phyloP scores from a whole-genome alignment of 2,329 filamentous ascomycete species.

The Hypoxylon sp. region DNA sequence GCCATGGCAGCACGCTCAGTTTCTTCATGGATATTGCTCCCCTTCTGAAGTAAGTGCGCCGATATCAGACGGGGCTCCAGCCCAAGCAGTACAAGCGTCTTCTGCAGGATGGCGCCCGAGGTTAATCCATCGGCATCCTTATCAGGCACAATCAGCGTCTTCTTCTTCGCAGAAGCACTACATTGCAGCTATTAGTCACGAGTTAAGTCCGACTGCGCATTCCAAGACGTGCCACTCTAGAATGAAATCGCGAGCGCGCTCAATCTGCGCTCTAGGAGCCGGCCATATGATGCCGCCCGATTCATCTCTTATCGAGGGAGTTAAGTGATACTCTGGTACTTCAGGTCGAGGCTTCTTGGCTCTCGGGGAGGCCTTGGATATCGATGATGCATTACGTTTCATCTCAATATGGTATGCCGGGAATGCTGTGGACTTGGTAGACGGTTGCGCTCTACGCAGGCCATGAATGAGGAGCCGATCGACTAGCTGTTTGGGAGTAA shows the following conservation, averaged over 20 bases:
- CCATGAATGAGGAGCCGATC: neutral
- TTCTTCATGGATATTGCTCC: slow-evolving; percentile 68
- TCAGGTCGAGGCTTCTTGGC: slow-evolving; percentile 48
- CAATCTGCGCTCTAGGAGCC: slow-evolving; percentile 67
- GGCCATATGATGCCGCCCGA: slow-evolving; percentile 70
- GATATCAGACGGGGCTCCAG: slow-evolving; percentile 65
- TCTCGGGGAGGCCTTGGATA: slow-evolving; percentile 33
- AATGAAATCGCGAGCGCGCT: slow-evolving; percentile 67
- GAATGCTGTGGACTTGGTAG: neutral
- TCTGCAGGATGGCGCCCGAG: slow-evolving; percentile 72
- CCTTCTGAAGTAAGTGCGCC: slow-evolving; percentile 71
- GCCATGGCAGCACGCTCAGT: slow-evolving; percentile 65
- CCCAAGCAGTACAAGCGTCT: slow-evolving; percentile 70
- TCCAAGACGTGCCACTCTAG: slow-evolving; percentile 63
- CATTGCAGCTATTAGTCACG: slow-evolving; percentile 18
- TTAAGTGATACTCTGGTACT: slow-evolving; percentile 60
- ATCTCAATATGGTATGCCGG: slow-evolving; percentile 32
- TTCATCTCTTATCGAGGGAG: slow-evolving; percentile 56
- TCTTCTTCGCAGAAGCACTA: slow-evolving; percentile 64
- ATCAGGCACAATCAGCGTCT: slow-evolving; percentile 73
- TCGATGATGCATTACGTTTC: slow-evolving; percentile 47
- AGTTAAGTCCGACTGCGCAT: neutral
- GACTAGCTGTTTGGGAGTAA: slow-evolving; percentile 8
- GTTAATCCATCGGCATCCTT: slow-evolving; percentile 77
- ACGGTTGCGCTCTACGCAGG: neutral